Base-by-base conservation (phyloP, 805 yeast species). In the Pichia exigua region DNA sequence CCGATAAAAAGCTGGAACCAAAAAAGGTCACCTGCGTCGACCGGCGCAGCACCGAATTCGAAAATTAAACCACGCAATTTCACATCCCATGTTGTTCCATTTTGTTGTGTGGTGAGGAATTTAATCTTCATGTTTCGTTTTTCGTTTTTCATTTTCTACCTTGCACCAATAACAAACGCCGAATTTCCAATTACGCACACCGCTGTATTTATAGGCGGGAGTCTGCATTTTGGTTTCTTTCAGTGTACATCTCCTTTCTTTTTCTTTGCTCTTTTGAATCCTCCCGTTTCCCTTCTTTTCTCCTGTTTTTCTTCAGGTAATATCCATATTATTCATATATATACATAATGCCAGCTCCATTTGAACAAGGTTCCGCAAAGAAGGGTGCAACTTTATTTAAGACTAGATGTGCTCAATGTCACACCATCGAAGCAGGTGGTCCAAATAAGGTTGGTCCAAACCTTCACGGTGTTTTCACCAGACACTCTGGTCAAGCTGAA, bases 381-480 rank as follows among this genome's bases (percentile, higher is more conserved):
- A 94, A 94, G 79, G 99, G 99, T 81, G 98, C 98, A 62, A 88
- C 88, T 70, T 80, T 94, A 61, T 94, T 94, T 85, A 94, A 94
- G 79, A 94, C 98, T 61, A 90, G 99, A 85, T 94, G 99, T 76
- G 79, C 90, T 64, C 98, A 94, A 79, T 94, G 99, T 75, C 99
- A 94, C 85, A 92, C 98, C 66, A 84, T 85, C 61, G 98, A 92
- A 74, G 79, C 77, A 57, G 96, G 96, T 69, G 98, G 96, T 59
- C 92, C 97, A 64, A 83, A 92, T 87, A 94, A 94, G 82, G 97
- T 92, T 66, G 99, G 99, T 74, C 99, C 99, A 71, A 94, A 92
- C 76, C 85, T 94, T 72, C 86, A 88, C 76, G 99, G 97, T 75
- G 76, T 94, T 62, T 78, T 94, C 59, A 95, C 95, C 68, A 89